Conservation (phyloP, 768 basidiomycete species). For the Lyophyllum shimeji region DNA sequence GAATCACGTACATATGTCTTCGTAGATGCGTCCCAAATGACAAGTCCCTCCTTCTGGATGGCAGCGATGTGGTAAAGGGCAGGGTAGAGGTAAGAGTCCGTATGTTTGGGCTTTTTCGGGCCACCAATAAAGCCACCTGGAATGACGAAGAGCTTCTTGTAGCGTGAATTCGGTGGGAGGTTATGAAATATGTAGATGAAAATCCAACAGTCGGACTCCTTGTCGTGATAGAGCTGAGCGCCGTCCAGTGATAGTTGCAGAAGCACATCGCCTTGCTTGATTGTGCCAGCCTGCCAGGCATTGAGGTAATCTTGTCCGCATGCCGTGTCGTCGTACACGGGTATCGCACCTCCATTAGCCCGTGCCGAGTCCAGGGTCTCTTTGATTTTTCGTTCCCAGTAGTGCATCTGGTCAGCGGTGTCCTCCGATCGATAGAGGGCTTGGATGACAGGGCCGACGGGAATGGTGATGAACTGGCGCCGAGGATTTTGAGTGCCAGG, state of each 20-base stretch:
- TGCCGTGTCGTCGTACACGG: slow-evolving; percentile 4
- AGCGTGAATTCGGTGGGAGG: slow-evolving; percentile 12
- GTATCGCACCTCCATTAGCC: neutral
- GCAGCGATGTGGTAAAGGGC: slow-evolving; percentile 27
- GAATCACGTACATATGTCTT: slow-evolving; percentile 12
- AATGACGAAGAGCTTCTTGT: slow-evolving; percentile 11
- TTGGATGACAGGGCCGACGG: slow-evolving; percentile 2
- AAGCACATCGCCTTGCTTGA: slow-evolving; percentile 17
- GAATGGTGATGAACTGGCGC: slow-evolving; percentile 5
- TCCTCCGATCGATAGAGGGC: slow-evolving; percentile 3
- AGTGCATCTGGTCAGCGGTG: neutral
- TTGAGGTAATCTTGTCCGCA: slow-evolving; percentile 1
- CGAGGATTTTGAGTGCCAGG: neutral
- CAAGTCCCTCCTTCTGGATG: slow-evolving; percentile 27
- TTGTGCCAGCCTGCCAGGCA: neutral
- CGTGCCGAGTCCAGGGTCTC: neutral
- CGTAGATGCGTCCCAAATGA: slow-evolving; percentile 26
- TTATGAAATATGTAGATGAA: slow-evolving; percentile 28
- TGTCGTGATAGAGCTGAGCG: slow-evolving; percentile 29
- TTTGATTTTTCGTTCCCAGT: neutral
- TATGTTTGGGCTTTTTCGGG: slow-evolving; percentile 12
- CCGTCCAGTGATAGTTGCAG: slow-evolving; percentile 29
- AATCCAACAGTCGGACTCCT: slow-evolving; percentile 32
- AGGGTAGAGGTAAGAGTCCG: slow-evolving; percentile 15
- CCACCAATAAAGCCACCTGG: slow-evolving; percentile 18